These are phyloP conservation scores for Trichaptum fuscoviolaceum DNA, from an alignment of 768 basidiomycete genomes.

Conservation along the genomic window DNA sequence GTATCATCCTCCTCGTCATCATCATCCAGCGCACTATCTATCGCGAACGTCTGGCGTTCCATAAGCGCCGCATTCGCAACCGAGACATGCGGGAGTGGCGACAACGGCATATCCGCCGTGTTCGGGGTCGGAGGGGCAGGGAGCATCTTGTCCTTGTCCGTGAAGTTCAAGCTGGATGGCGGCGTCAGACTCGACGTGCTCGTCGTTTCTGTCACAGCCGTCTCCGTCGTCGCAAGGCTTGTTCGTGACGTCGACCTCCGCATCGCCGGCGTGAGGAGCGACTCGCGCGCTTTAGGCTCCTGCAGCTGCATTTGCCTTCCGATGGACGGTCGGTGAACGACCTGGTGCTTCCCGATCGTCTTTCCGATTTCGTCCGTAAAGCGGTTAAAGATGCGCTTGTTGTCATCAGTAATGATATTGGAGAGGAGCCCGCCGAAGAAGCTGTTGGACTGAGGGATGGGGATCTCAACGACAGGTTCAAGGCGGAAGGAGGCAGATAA, in stretches of 20 bases:
- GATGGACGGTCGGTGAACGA: constrained; percentile 76
- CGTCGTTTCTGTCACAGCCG: constrained; percentile 18
- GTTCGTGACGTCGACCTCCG: constrained; percentile 53
- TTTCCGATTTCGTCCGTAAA: constrained; percentile 93
- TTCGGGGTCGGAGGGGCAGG: constrained; percentile 19
- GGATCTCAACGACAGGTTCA: constrained; percentile 63
- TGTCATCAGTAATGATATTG: constrained; percentile 83
- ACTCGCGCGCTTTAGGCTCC: constrained; percentile 86
- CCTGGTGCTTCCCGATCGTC: constrained; percentile 90
- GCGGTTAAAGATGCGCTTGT: constrained; percentile 90
- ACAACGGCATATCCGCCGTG: constrained; percentile 26
- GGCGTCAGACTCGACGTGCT: constrained; percentile 18
- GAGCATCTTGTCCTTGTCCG: constrained; percentile 13
- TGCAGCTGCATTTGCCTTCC: constrained; percentile 79
- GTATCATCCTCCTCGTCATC: constrained; percentile 63
- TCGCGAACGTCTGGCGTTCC: constrained; percentile 94
- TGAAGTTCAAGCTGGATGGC: constrained; percentile 38
- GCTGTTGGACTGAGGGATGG: constrained; percentile 50
- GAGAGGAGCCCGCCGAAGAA: constrained; percentile 84
- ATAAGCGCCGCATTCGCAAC: constrained; percentile 79
- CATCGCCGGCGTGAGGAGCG: constrained; percentile 70
- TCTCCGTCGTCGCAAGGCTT: constrained; percentile 31
- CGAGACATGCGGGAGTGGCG: constrained; percentile 62
- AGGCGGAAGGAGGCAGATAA: constrained; percentile 84
- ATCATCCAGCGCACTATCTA: constrained; percentile 87